These are phyloP conservation scores for Mycena metata DNA, from an alignment of 768 basidiomycete species.

Conservation along the genomic window DNA sequence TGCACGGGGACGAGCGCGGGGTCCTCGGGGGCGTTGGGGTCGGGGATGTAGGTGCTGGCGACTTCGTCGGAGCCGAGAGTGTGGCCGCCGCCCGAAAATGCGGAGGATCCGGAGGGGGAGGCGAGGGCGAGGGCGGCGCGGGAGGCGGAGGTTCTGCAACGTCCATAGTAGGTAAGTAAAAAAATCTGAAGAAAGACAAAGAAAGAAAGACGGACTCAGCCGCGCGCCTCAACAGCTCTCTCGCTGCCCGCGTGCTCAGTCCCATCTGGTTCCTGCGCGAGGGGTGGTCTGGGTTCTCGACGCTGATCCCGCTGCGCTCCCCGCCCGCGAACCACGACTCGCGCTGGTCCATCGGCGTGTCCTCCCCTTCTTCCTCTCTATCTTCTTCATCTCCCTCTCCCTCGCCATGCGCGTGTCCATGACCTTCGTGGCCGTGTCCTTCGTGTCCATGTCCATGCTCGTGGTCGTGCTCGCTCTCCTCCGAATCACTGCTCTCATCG, in stretches of 20 bases:
- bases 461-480: no score
- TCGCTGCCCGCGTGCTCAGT: slow-evolving; percentile 73
- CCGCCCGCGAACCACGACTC: slow-evolving; percentile 95
- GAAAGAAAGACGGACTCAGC: slow-evolving; percentile 70
- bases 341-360: slow-evolving; percentile 61
- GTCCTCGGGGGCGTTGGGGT: slow-evolving; percentile 62
- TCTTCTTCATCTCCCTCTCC: background rate
- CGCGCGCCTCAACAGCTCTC: slow-evolving; percentile 84
- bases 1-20: slow-evolving; percentile 69
- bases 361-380: slow-evolving; percentile 58
- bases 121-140: slow-evolving; percentile 27
- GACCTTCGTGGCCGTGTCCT: slow-evolving; percentile 5
- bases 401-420: background rate
- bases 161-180: background rate
- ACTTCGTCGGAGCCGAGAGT: slow-evolving; percentile 93
- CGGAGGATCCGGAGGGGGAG: slow-evolving; percentile 35
- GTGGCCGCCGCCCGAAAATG: slow-evolving; percentile 83
- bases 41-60: slow-evolving; percentile 81
- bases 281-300: slow-evolving; percentile 83
- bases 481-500: no score
- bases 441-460: background rate
- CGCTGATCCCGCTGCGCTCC: slow-evolving; percentile 90
- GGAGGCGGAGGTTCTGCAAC: slow-evolving; percentile 53
- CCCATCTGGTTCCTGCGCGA: slow-evolving; percentile 38
- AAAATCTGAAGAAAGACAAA: slow-evolving; percentile 23